Evolutionary conservation across 495 filamentous ascomycete species (phyloP), one percentile per base, ranked within the genome.

Genomic region (Sabuloglossum arenarium): DNA sequence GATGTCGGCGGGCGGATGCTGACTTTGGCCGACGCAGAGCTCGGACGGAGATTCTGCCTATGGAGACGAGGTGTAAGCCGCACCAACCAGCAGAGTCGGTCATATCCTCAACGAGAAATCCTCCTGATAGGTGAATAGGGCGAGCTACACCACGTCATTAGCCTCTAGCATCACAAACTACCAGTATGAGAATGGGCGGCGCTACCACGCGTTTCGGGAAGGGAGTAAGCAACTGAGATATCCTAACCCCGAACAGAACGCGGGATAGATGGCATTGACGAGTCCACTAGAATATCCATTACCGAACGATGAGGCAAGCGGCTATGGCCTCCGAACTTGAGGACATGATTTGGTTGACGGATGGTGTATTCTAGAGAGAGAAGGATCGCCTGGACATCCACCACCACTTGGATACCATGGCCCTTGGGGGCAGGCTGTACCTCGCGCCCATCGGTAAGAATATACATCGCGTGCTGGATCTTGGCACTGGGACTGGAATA

Each of bases 301-400:
- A 28, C 57, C 57, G 1, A 59, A 59, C 25, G 57, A 59, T 29
- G 57, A 59, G 16, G 56, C 54, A 54, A 32, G 56, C 19, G 16
- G 12, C 37, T 0, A 1, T 0, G 16, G 16, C 23, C 29, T 2
- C 6, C 23, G 23, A 24, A 12, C 0, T 3, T 12, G 12, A 12
- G 19, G 55, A 31, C 1, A 9, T 57, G 16, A n/a, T 2, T 9
- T 54, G 53, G 8, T 31, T 57, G 42, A 52, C 14, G 6, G 27
- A 31, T 30, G 27, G 28, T 55, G 16, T 45, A 3, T 47, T 27
- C 25, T 23, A 58, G 51, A 9, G 11, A 47, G 82, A 88, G 66
- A 79, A 85, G 64, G 82, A 86, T 58, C 76, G 84, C 27, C 73
- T 87, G 56, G 82, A 86, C 60, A 67, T 86, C 60, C 69, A 77